Evolutionary conservation across 495 filamentous ascomycete genomes (phyloP).

Genomic region (Neurospora africana): DNA sequence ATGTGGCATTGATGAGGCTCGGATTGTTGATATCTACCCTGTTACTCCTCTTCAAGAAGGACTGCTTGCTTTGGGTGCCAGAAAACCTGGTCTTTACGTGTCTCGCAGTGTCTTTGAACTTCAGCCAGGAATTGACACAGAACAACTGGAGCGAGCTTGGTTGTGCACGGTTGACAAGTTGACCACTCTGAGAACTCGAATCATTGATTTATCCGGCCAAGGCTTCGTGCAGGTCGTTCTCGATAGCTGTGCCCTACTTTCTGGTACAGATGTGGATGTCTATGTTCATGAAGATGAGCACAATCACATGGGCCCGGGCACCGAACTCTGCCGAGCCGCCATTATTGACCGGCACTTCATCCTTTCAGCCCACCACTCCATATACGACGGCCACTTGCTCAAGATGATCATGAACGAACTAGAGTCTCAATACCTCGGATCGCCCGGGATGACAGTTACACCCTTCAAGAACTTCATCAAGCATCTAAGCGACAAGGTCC

Average conservation of each 20-base stretch:
- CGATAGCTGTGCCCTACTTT: neutral
- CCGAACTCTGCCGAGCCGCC: conserved; percentile 13
- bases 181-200: neutral
- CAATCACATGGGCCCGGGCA: neutral
- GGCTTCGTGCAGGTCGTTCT: neutral
- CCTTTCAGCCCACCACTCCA: conserved; percentile 51
- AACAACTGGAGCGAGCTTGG: conserved; percentile 33
- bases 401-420: conserved; percentile 18
- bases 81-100: conserved; percentile 23
- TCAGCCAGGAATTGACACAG: neutral
- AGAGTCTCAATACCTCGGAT: conserved; percentile 1
- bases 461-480: conserved; percentile 36
- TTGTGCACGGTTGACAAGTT: neutral
- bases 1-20: conserved; percentile 3
- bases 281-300: neutral
- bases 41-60: conserved; percentile 35
- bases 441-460: neutral
- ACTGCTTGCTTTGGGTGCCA: conserved; percentile 38
- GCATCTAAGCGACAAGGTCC: conserved; percentile 18
- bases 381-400: conserved; percentile 57
- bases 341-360: conserved; percentile 24
- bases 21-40: conserved; percentile 32
- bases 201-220: neutral
- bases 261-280: neutral
- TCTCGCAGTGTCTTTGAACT: conserved; percentile 9